Evolutionary conservation across 2,329 filamentous ascomycete species (phyloP), one percentile per base, ranked within the genome.

Genomic region (Epichloe festucae): DNA sequence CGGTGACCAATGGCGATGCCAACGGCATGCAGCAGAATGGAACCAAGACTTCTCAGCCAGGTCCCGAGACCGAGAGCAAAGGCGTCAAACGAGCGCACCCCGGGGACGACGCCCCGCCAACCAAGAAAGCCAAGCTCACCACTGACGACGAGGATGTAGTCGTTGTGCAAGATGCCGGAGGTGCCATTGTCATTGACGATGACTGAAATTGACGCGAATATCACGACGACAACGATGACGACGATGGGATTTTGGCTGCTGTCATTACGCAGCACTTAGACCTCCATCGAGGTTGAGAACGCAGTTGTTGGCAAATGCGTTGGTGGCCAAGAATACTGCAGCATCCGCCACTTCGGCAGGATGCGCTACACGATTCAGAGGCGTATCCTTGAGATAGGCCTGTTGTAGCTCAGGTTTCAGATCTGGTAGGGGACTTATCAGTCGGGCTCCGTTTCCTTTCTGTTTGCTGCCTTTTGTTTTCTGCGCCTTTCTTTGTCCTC

Each of bases 251-350:
- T 6, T 12, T 15, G 36, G 36, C 27, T n/a, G 8, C n/a, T n/a
- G 38, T 53, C 50, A 38, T 74, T 64, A 86, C 59, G 67, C 67
- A 48, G 85, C 86, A 65, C 85, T 89, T 58, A 94, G 66, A 1
- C 89, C 89, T 15, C 89, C 89, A 66, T 95, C 89, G 31, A 95
- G 73, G 65, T 90, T 93, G 49, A 95, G 73, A 48, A 90, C 76
- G 65, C 87, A 93, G 58, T 94, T 94, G 65, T 91, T 91, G 52
- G 88, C 86, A 67, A 91, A 95, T 55, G 78, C 71, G 65, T 93
- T 95, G 46, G 76, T 75, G 34, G 80, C 84, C 15, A 95, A 74
- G 65, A 94, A 95, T 31, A 84, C 63, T 46, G 85, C 87, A 51
- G 89, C 88, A 61, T 90, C 82, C n/a, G 89, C 88, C 35, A 94